phyloP scores from a whole-genome alignment of 2,329 filamentous ascomycete genomes.

The Aspergillus floridensis region DNA sequence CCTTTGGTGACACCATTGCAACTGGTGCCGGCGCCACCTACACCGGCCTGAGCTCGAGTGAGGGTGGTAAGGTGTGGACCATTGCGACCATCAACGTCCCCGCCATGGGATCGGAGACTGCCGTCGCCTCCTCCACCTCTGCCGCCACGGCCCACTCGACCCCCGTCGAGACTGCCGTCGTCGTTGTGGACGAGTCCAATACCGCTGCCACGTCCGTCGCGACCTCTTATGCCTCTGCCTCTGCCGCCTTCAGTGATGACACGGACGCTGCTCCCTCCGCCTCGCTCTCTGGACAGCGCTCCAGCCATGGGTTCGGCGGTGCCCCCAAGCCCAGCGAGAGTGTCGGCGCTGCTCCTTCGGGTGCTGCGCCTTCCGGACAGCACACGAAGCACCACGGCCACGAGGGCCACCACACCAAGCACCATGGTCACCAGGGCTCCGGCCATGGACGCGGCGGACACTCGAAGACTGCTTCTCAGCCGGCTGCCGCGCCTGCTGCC shows the following conservation, averaged over 20 bases:
- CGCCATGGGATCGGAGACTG: conserved; percentile 24
- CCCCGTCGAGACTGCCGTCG: neutral
- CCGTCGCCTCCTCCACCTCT: neutral
- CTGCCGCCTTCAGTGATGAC: too few relatives aligned
- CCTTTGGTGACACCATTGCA: conserved; percentile 26
- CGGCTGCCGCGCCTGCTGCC: neutral
- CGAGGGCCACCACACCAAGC: neutral
- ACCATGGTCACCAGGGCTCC: neutral
- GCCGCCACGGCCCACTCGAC: neutral
- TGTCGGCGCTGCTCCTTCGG: too few relatives aligned
- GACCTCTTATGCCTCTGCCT: neutral
- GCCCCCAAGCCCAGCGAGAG: too few relatives aligned
- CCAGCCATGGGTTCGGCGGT: too few relatives aligned
- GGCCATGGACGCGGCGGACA: neutral
- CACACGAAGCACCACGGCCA: neutral
- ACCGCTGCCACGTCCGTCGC: neutral
- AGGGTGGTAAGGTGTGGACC: conserved; percentile 39
- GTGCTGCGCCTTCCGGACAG: neutral
- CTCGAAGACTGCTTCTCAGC: neutral
- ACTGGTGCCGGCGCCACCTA: conserved; percentile 35
- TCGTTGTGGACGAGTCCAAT: neutral
- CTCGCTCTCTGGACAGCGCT: too few relatives aligned
- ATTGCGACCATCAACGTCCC: conserved; percentile 38
- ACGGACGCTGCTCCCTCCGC: too few relatives aligned
- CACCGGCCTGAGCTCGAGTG: conserved; percentile 31